Percentiles rank a stretch among this genome's conserved stretches.
Conservation (phyloP, 768 basidiomycete species). For the Boletus reticulatus region DNA sequence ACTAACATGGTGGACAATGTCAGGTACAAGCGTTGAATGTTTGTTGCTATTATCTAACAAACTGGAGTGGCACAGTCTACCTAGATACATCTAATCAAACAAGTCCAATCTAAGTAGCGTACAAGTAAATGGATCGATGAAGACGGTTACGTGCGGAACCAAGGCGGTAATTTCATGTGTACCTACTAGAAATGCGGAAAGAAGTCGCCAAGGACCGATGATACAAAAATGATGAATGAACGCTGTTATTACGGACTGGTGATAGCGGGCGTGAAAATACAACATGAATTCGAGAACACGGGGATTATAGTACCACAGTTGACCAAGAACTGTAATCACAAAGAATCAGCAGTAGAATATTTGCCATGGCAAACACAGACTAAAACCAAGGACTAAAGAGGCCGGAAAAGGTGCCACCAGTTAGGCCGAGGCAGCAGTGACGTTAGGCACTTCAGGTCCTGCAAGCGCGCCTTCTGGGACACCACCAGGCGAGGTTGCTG, state of each 20-base stretch:
- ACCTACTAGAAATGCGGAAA: constrained; percentile 1
- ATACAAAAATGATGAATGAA: constrained; percentile 3
- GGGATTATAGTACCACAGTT: constrained; percentile 17
- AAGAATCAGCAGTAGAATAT: constrained; percentile 1
- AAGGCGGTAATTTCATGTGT: constrained; percentile 4
- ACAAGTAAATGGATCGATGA: background rate
- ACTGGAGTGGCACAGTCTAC: background rate
- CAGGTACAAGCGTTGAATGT: too few species aligned
- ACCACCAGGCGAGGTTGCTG: constrained; percentile 33
- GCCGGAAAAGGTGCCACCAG: background rate
- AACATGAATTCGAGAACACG: background rate
- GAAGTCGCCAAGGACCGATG: constrained; percentile 8
- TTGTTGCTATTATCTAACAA: background rate
- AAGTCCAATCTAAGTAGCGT: constrained; percentile 19
- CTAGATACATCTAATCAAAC: constrained; percentile 9
- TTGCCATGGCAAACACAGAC: background rate
- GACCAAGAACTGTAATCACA: constrained; percentile 7
- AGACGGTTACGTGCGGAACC: background rate
- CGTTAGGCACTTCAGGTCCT: constrained; percentile 46
- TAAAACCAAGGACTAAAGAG: constrained; percentile 1
- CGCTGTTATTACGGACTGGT: constrained; percentile 14
- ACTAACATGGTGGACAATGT: background rate
- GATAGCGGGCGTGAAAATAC: constrained; percentile 1
- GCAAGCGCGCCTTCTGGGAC: constrained; percentile 67
- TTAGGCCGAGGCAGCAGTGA: constrained; percentile 14